Conservation (phyloP, 257 asterid species). For the Solanum habrochaites region DNA sequence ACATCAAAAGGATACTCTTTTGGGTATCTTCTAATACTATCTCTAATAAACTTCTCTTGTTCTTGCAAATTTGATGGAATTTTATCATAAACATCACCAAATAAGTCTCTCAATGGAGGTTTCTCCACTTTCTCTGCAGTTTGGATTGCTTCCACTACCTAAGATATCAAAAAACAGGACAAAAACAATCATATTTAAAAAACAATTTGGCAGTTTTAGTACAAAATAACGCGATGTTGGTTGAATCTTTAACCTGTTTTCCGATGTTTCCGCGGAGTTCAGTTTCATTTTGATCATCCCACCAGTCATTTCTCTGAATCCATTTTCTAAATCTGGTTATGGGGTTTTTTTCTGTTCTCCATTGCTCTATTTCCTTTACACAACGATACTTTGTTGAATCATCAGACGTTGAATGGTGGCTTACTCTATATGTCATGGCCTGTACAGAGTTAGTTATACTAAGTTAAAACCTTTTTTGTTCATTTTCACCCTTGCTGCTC, state of each 20-base stretch:
- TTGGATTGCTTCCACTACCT: conserved; percentile 68
- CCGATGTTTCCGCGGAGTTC: conserved; percentile 39
- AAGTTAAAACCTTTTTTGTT: background rate
- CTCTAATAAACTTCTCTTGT: conserved; percentile 62
- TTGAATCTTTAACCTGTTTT: conserved; percentile 40
- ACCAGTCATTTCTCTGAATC: conserved; percentile 66
- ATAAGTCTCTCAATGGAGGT: conserved; percentile 37
- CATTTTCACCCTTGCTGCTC: background rate
- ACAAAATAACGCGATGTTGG: background rate
- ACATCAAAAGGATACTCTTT: conserved; percentile 68
- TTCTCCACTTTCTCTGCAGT: conserved; percentile 52
- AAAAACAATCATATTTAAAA: background rate
- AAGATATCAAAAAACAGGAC: background rate
- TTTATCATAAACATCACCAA: conserved; percentile 54
- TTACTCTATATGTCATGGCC: conserved; percentile 77
- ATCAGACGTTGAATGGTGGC: conserved; percentile 90
- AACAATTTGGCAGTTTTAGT: background rate
- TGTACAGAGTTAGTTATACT: background rate
- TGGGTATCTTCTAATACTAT: conserved; percentile 37
- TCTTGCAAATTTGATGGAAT: conserved; percentile 49
- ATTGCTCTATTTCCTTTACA: conserved; percentile 53
- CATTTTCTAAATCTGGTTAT: conserved; percentile 62
- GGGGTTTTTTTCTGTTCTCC: conserved; percentile 53
- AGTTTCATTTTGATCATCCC: conserved; percentile 57
- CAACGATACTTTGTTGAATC: conserved; percentile 90